Evolutionary conservation across 306 rosid genomes (phyloP).

Genomic region (Trichosanthes truncata): DNA sequence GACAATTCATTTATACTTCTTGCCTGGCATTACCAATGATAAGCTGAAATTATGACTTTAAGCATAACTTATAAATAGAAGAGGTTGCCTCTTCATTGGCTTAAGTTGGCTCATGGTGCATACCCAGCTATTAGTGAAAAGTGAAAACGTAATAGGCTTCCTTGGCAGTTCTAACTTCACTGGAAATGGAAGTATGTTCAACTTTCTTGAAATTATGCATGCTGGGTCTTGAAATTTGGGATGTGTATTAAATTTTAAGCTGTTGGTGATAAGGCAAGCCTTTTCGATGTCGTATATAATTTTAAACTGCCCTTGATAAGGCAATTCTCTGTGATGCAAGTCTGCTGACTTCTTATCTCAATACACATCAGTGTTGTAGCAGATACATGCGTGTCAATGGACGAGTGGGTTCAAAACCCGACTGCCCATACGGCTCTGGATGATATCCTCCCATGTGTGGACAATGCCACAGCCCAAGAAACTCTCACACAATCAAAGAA

Average conservation of each 20-base stretch:
- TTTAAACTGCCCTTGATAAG: neutral
- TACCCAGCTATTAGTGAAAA: neutral
- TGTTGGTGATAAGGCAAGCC: neutral
- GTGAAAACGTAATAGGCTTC: neutral
- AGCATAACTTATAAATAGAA: neutral
- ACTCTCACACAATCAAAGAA: conserved; percentile 29
- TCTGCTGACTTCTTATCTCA: neutral
- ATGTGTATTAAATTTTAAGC: neutral
- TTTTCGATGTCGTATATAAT: neutral
- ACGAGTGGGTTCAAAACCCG: conserved; percentile 45
- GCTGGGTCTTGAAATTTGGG: neutral
- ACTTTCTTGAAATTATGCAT: neutral
- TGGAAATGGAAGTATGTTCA: neutral
- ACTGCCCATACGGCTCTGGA: conserved; percentile 54
- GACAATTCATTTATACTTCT: neutral
- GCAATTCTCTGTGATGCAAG: neutral
- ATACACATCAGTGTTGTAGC: conserved; percentile 21
- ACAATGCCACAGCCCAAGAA: conserved; percentile 37
- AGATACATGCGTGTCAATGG: conserved; percentile 47
- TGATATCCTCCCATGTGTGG: conserved; percentile 72
- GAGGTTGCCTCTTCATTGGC: neutral
- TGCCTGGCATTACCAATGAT: neutral
- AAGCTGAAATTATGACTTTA: neutral
- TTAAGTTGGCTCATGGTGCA: neutral
- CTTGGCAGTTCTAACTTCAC: neutral